Conservation (phyloP, 2,329 filamentous ascomycete species). For the Lachnellula willkommii region DNA sequence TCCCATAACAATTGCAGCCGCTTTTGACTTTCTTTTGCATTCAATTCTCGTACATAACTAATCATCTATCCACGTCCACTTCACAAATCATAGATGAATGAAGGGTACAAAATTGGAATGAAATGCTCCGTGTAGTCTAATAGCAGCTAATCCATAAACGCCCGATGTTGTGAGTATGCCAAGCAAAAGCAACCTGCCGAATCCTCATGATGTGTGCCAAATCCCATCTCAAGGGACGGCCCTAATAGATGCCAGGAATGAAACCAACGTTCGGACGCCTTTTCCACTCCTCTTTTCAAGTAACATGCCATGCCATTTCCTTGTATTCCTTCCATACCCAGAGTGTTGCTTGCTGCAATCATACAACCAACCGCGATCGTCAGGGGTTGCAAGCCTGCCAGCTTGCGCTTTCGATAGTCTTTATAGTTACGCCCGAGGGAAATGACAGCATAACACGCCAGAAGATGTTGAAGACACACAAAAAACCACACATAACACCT, state of each 20-base stretch:
- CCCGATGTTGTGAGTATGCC: conserved; percentile 16
- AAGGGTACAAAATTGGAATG: conserved; percentile 3
- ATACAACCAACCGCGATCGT: conserved; percentile 21
- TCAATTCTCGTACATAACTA: neutral
- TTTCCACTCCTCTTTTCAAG: conserved; percentile 27
- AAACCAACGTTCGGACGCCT: conserved; percentile 21
- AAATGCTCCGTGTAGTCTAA: conserved; percentile 16
- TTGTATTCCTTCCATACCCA: conserved; percentile 22
- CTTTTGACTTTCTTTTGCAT: no score
- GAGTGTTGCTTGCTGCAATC: conserved; percentile 19
- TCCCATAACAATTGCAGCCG: no score
- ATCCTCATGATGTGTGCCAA: conserved; percentile 19
- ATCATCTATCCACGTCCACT: neutral
- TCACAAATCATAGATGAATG: neutral
- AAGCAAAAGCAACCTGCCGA: conserved; percentile 16
- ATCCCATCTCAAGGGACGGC: conserved; percentile 9
- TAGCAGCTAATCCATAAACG: conserved; percentile 17
- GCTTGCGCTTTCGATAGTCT: conserved; percentile 26
- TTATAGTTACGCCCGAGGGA: conserved; percentile 24
- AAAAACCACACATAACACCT: conserved; percentile 23
- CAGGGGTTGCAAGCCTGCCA: conserved; percentile 25
- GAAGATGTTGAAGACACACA: conserved; percentile 15
- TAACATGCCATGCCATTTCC: conserved; percentile 22
- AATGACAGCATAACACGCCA: conserved; percentile 25
- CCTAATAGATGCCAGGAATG: conserved; percentile 18